phyloP scores from a whole-genome alignment of 805 yeast species.

The Saturnispora gosingensis region DNA sequence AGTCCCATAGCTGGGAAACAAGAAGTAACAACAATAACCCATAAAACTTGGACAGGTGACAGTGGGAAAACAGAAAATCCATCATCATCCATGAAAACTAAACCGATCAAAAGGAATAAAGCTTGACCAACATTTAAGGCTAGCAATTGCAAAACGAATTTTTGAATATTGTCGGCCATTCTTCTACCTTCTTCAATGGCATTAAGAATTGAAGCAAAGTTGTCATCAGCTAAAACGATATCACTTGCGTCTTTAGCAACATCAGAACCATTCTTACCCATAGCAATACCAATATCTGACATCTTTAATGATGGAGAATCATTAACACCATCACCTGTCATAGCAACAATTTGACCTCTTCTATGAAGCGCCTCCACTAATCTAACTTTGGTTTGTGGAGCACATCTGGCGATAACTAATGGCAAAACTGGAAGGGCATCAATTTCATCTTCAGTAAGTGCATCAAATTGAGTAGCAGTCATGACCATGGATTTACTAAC shows the following conservation, averaged over 20 bases:
- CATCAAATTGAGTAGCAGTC: conserved; percentile 68
- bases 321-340: conserved; percentile 82
- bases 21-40: conserved; percentile 72
- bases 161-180: conserved; percentile 71
- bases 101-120: conserved; percentile 57
- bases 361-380: conserved; percentile 71
- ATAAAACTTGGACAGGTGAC: conserved; percentile 70
- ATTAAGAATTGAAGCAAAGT: conserved; percentile 64
- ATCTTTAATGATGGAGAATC: conserved; percentile 70
- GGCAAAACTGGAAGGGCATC: conserved; percentile 61
- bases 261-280: conserved; percentile 76
- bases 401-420: conserved; percentile 72
- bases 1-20: conserved; percentile 82
- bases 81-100: conserved; percentile 55
- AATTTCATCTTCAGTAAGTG: conserved; percentile 48
- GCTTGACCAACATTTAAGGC: conserved; percentile 71
- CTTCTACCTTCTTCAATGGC: conserved; percentile 77
- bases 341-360: conserved; percentile 56
- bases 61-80: conserved; percentile 73
- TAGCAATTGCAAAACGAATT: conserved; percentile 63
- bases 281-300: conserved; percentile 77
- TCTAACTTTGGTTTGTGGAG: conserved; percentile 74
- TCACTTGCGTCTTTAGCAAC: conserved; percentile 82
- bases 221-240: conserved; percentile 66
- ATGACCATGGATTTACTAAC: conserved; percentile 60